Evolutionary conservation across 2,329 filamentous ascomycete genomes (phyloP).

Genomic region (Tolypocladium sp.): DNA sequence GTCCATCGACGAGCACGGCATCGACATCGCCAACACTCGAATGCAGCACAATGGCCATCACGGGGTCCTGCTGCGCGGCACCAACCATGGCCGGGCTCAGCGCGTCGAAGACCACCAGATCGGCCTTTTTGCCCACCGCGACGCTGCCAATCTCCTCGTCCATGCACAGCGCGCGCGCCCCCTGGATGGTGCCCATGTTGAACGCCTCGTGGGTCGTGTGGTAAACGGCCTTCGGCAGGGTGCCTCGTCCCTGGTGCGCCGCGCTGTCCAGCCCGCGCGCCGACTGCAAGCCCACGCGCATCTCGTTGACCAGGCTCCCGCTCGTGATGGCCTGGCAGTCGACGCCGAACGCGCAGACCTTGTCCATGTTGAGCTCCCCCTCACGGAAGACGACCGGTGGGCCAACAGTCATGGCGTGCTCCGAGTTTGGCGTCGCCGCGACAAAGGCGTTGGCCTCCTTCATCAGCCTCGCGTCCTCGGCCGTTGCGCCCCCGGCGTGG

Average conservation of each 20-base stretch:
- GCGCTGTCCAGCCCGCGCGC: slow-evolving; percentile 10
- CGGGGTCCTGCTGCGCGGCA: slow-evolving; percentile 27
- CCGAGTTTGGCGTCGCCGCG: background rate
- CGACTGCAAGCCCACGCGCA: slow-evolving; percentile 7
- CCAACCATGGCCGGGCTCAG: slow-evolving; percentile 7
- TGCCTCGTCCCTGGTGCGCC: background rate
- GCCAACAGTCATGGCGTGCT: background rate
- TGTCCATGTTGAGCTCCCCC: background rate
- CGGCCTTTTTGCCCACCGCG: slow-evolving; percentile 34
- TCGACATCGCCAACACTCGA: slow-evolving; percentile 38
- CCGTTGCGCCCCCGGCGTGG: slow-evolving; percentile 17
- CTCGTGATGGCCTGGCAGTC: slow-evolving; percentile 22
- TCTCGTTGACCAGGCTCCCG: background rate
- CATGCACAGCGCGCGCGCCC: slow-evolving; percentile 32
- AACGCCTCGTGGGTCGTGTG: slow-evolving; percentile 29
- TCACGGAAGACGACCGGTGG: background rate
- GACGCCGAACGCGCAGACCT: background rate
- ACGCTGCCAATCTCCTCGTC: slow-evolving; percentile 32
- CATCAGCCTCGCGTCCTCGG: slow-evolving; percentile 23
- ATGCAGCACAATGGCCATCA: slow-evolving; percentile 44
- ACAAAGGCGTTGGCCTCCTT: slow-evolving; percentile 12
- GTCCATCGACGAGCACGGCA: slow-evolving; percentile 30
- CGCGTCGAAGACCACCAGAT: slow-evolving; percentile 35
- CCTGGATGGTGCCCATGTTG: slow-evolving; percentile 38
- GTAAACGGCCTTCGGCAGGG: background rate